Evolutionary conservation across 345 rosid genomes (phyloP).

Genomic region (Hirschfeldia incana): DNA sequence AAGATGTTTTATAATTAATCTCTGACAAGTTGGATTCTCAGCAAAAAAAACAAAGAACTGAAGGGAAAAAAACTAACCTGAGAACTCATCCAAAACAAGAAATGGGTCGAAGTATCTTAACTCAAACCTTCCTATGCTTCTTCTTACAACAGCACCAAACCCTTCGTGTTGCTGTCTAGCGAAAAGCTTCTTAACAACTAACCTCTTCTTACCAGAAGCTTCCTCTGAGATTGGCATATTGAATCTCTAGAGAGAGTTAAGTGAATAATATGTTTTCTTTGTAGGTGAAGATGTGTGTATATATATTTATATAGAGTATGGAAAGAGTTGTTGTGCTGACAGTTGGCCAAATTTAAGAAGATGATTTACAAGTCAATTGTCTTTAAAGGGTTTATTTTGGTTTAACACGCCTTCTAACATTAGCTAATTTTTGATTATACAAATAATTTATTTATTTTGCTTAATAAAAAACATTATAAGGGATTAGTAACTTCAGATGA

Average conservation of each 20-base stretch:
- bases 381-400: neutral
- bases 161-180: constrained; percentile 94
- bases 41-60: neutral
- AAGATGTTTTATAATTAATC: neutral
- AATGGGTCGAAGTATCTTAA: constrained; percentile 85
- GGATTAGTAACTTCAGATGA: neutral
- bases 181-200: constrained; percentile 69
- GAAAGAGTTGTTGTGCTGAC: constrained; percentile 35
- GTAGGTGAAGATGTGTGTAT: neutral
- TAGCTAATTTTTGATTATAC: neutral
- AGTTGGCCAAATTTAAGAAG: constrained; percentile 38
- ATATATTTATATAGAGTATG: constrained; percentile 21
- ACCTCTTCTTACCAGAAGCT: constrained; percentile 41
- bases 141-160: constrained; percentile 79
- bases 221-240: constrained; percentile 41
- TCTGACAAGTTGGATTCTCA: neutral
- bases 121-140: constrained; percentile 95
- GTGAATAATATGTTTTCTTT: constrained; percentile 11
- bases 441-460: neutral
- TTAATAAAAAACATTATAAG: neutral
- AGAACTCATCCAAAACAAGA: constrained; percentile 82
- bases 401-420: neutral
- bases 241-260: constrained; percentile 2
- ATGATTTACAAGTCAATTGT: constrained; percentile 24
- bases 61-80: constrained; percentile 46